Evolutionary conservation across 2,329 filamentous ascomycete genomes (phyloP), one percentile per base, ranked within the genome.

Genomic region (Fusarium sp.): DNA sequence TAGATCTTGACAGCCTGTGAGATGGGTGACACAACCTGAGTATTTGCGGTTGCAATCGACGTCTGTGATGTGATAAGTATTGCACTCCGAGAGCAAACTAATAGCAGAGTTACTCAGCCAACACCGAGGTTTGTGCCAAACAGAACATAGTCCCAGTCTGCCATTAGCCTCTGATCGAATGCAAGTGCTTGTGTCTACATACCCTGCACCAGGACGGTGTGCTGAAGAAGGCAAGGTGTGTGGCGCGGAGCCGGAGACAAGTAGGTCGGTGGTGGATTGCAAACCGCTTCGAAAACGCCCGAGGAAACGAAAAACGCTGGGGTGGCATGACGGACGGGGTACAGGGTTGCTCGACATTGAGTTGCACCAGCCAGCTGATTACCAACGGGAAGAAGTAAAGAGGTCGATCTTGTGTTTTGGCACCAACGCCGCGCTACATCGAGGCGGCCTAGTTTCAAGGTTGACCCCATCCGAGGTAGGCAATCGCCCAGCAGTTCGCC

Each of bases 391-490:
- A 57, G 59, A 69, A 68, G 63, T 38, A 63, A 63, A 71, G 57
- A 71, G 47, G 65, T 70, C 59, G 60, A 64, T 68, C 56, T 68
- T 31, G 62, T 56, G 66, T 61, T 65, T 70, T 69, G 66, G 47
- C 59, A 42, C 60, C 29, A 65, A 27, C 47, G 36, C 62, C 52
- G 60, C 61, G 50, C 60, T 63, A 45, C 33, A 66, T 59, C 58
- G 56, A 65, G 65, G 62, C 60, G 62, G 60, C 38, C 65, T 70
- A 63, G 67, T 54, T 66, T 65, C 71, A 67, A 74, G 70, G 70
- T 70, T 68, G 54, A 68, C 63, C 70, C 72, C 67, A 63, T 74
- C 33, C 29, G 33, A 56, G 33, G 50, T 18, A n/a, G 56, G 52
- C 62, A 25, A 65, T 54, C 63, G 65, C 62, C 61, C 61, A 68